Percentiles rank a stretch among this genome's conserved stretches.
Evolutionary conservation across 1,284 basidiomycete genomes (phyloP).

Genomic region (Phenoliferia sp.): DNA sequence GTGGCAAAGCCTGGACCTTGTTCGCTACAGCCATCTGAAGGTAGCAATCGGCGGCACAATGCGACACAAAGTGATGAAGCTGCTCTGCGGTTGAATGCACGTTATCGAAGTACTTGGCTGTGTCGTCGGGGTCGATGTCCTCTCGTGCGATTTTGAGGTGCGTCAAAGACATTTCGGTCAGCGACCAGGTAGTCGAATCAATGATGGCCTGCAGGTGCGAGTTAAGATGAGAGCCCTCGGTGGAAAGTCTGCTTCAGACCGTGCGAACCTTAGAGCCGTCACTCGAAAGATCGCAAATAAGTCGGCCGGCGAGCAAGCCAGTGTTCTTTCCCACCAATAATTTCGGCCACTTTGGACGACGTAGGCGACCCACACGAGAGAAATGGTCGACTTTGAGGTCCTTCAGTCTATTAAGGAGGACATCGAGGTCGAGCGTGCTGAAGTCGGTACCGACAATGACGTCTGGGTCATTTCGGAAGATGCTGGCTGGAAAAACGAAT

Average conservation of each 20-base stretch:
- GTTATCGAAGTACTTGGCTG: slow-evolving; percentile 81
- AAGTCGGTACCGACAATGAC: slow-evolving; percentile 94
- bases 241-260: slow-evolving; percentile 19
- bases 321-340: slow-evolving; percentile 70
- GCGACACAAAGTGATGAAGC: slow-evolving; percentile 79
- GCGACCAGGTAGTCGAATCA: slow-evolving; percentile 90
- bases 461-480: slow-evolving; percentile 87
- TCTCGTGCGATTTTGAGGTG: slow-evolving; percentile 80
- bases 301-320: slow-evolving; percentile 74
- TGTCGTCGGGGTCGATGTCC: slow-evolving; percentile 95
- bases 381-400: slow-evolving; percentile 87
- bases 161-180: slow-evolving; percentile 92
- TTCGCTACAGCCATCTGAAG: slow-evolving; percentile 92
- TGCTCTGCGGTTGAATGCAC: slow-evolving; percentile 70
- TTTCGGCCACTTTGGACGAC: slow-evolving; percentile 75
- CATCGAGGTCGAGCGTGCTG: slow-evolving; percentile 83
- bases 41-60: slow-evolving; percentile 90
- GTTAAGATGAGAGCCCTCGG: neutral
- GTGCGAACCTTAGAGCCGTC: slow-evolving; percentile 78
- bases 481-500: slow-evolving; percentile 53
- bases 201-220: slow-evolving; percentile 69
- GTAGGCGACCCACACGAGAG: slow-evolving; percentile 89
- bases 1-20: slow-evolving; percentile 80
- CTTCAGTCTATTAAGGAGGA: slow-evolving; percentile 84
- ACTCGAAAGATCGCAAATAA: slow-evolving; percentile 88